A percentile compares a stretch with the other conserved stretches of the same genome.
Conservation (phyloP, 2,329 filamentous ascomycete species). For the Hypomyces rosellus region DNA sequence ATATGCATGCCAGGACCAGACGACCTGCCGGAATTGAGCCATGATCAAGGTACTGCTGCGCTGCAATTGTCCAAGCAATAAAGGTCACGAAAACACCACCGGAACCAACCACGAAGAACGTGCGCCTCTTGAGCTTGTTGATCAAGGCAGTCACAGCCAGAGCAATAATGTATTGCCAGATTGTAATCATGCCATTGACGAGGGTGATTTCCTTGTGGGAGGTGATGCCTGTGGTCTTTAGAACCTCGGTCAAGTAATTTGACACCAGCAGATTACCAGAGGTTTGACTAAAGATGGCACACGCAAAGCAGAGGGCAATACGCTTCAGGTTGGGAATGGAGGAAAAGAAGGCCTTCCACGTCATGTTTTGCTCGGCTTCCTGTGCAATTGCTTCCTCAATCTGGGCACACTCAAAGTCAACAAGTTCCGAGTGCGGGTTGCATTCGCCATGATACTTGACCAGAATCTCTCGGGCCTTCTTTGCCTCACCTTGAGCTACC, state of each 20-base stretch:
- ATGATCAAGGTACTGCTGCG: conserved; percentile 30
- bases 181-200: conserved; percentile 34
- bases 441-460: conserved; percentile 47
- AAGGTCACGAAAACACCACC: conserved; percentile 34
- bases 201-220: conserved; percentile 33
- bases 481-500: conserved; percentile 42
- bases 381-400: conserved; percentile 7
- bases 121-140: conserved; percentile 31
- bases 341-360: conserved; percentile 37
- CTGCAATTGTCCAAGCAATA: conserved; percentile 34
- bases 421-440: conserved; percentile 27
- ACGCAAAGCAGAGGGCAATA: conserved; percentile 33
- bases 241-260: conserved; percentile 34
- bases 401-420: conserved; percentile 8
- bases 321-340: conserved; percentile 34
- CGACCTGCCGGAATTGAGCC: conserved; percentile 25
- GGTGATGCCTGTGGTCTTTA: conserved; percentile 33
- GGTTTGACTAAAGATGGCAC: conserved; percentile 35
- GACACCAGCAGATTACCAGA: conserved; percentile 37
- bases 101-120: conserved; percentile 33
- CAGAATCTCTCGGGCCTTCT: conserved; percentile 45
- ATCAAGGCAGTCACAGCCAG: conserved; percentile 31
- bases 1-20: conserved; percentile 35
- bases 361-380: conserved; percentile 26
- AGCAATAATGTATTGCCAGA: conserved; percentile 38